Conservation (phyloP, 2,329 filamentous ascomycete genomes). For the Penicillium expansum region DNA sequence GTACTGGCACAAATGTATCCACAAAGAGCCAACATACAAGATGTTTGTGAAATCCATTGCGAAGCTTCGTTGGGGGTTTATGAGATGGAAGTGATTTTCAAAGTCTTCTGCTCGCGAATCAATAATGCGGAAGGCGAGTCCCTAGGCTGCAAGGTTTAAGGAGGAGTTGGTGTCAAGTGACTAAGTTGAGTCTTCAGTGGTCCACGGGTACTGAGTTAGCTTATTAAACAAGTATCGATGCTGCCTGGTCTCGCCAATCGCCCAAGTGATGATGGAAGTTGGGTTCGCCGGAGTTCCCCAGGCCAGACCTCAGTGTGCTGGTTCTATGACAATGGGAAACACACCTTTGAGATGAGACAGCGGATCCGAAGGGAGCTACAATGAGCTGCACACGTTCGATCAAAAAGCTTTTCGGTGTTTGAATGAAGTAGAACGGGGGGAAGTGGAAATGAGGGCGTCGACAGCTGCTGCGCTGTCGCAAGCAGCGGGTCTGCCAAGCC, state of each 20-base stretch:
- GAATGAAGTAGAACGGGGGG: slow-evolving; percentile 16
- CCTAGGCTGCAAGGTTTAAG: slow-evolving; percentile 7
- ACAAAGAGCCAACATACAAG: slow-evolving; percentile 13
- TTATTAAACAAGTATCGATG: not conserved
- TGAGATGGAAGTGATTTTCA: slow-evolving; percentile 8
- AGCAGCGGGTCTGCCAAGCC: slow-evolving; percentile 37
- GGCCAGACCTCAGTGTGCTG: not conserved
- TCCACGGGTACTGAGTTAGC: not conserved
- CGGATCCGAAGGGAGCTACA: not conserved
- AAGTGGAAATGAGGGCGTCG: slow-evolving; percentile 17
- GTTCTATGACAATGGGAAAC: not conserved
- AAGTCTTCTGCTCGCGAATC: slow-evolving; percentile 5
- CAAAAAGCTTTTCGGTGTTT: slow-evolving; percentile 14
- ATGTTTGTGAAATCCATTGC: slow-evolving; percentile 88
- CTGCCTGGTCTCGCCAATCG: not conserved
- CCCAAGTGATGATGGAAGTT: not conserved
- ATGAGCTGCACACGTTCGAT: not conserved
- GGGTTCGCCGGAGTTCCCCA: not conserved
- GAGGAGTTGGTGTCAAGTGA: not conserved
- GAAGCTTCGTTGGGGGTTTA: slow-evolving; percentile 11
- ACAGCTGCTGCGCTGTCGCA: slow-evolving; percentile 30
- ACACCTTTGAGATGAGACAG: not conserved
- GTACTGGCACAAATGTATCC: slow-evolving; percentile 9
- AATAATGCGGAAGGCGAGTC: slow-evolving; percentile 1
- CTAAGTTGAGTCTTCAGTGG: not conserved